Evolutionary conservation across 2,329 filamentous ascomycete species (phyloP).

Genomic region (Aspergillus alliaceus): DNA sequence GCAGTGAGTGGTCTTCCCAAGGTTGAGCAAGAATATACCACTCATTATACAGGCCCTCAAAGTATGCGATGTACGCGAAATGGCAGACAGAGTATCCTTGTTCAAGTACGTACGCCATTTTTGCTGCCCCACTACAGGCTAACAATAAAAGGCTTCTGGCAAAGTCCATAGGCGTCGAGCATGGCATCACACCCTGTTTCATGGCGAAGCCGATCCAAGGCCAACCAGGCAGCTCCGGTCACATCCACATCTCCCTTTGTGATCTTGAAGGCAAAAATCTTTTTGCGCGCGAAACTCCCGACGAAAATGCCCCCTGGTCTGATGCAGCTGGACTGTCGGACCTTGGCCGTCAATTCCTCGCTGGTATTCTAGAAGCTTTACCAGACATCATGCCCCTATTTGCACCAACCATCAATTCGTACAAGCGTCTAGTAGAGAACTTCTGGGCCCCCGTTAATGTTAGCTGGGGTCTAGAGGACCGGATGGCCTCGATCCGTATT

Average conservation of each 20-base stretch:
- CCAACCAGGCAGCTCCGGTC: conserved; percentile 87
- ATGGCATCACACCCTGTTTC: conserved; percentile 91
- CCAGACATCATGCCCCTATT: conserved; percentile 93
- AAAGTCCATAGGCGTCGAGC: conserved; percentile 79
- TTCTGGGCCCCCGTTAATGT: conserved; percentile 98
- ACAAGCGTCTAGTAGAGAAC: conserved; percentile 96
- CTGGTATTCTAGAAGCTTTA: conserved; percentile 80
- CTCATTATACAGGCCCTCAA: conserved; percentile 62
- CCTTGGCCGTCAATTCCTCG: conserved; percentile 87
- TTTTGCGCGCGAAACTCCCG: conserved; percentile 69
- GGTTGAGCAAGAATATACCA: not conserved
- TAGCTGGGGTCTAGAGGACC: conserved; percentile 92
- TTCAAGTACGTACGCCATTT: conserved; percentile 66
- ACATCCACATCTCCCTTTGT: conserved; percentile 87
- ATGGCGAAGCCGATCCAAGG: conserved; percentile 95
- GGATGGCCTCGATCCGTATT: conserved; percentile 82
- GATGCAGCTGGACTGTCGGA: conserved; percentile 81
- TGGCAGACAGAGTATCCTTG: conserved; percentile 84
- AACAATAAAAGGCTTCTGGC: conserved; percentile 63
- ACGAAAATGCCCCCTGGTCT: conserved; percentile 67
- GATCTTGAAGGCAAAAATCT: conserved; percentile 77
- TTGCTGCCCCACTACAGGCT: not conserved
- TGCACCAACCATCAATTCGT: conserved; percentile 91
- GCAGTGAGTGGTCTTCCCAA: conserved; percentile 54
- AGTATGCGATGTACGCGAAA: conserved; percentile 78